A percentile compares a stretch with the other conserved stretches of the same genome.
These are phyloP conservation scores for Tetrapisispora namnaoensis DNA, from an alignment of 805 yeast species.

Conservation along the genomic window DNA sequence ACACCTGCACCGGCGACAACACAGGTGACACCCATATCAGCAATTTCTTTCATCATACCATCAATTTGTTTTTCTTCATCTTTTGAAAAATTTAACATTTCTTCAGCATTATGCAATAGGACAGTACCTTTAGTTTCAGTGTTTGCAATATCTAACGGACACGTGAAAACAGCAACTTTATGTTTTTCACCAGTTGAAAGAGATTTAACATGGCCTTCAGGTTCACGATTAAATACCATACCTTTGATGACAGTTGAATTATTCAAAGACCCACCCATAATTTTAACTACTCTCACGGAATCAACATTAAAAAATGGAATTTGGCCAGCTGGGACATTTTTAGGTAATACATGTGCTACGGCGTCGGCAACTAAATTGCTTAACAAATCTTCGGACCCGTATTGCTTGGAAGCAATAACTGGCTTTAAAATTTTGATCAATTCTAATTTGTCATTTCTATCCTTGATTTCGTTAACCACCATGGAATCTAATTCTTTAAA, in stretches of 20 bases:
- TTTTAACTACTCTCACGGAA: slow-evolving; percentile 88
- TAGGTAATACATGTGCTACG: slow-evolving; percentile 63
- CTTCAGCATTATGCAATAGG: slow-evolving; percentile 87
- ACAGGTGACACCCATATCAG: slow-evolving; percentile 76
- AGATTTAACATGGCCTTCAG: slow-evolving; percentile 82
- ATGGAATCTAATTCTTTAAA: slow-evolving; percentile 56
- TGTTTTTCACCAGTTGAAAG: slow-evolving; percentile 42
- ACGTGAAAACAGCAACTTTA: slow-evolving; percentile 85
- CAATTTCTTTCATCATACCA: slow-evolving; percentile 68
- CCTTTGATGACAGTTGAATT: slow-evolving; percentile 81
- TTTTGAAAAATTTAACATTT: slow-evolving; percentile 90
- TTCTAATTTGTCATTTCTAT: slow-evolving; percentile 44
- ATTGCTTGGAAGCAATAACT: slow-evolving; percentile 88
- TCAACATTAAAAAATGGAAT: slow-evolving; percentile 67
- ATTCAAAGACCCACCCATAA: slow-evolving; percentile 80
- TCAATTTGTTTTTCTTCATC: slow-evolving; percentile 95
- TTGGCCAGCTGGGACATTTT: slow-evolving; percentile 8
- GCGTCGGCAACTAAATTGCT: slow-evolving; percentile 79
- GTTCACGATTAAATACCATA: slow-evolving; percentile 96
- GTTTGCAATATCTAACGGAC: slow-evolving; percentile 88
- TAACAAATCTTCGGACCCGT: slow-evolving; percentile 73
- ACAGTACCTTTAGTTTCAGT: slow-evolving; percentile 99
- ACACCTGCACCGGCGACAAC: slow-evolving; percentile 91
- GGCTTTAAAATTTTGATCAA: slow-evolving; percentile 69
- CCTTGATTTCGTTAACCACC: slow-evolving; percentile 41